These are phyloP conservation scores for Pezicula carpinea DNA, from an alignment of 2,329 filamentous ascomycete species.

Conservation along the genomic window DNA sequence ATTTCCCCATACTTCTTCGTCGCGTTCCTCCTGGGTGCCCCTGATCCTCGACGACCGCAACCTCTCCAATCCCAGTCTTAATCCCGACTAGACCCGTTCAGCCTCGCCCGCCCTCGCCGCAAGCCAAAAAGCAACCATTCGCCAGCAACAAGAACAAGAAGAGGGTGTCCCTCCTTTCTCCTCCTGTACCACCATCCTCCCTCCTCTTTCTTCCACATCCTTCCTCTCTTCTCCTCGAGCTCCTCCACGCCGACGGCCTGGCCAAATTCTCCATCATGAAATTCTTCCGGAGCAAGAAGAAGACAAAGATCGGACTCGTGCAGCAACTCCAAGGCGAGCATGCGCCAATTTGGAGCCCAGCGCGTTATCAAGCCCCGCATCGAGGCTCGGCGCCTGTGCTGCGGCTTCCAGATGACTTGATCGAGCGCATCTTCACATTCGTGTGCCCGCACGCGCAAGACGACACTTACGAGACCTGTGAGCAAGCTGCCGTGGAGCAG, in stretches of 20 bases:
- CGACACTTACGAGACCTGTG: constrained; percentile 74
- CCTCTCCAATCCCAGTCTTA: too few species aligned
- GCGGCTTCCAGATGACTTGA: constrained; percentile 56
- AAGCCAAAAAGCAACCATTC: too few species aligned
- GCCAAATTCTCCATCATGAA: constrained; percentile 23
- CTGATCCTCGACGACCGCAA: too few species aligned
- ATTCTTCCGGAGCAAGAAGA: constrained; percentile 21
- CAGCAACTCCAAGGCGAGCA: constrained; percentile 3
- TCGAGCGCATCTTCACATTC: constrained; percentile 72
- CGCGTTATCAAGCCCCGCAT: constrained; percentile 15
- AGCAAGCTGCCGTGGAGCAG: constrained; percentile 66
- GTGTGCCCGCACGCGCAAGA: constrained; percentile 82
- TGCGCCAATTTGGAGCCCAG: not conserved
- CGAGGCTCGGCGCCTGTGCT: constrained; percentile 6
- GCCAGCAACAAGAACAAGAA: too few species aligned
- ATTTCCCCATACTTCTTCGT: too few species aligned
- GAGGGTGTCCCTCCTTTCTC: too few species aligned
- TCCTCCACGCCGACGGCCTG: constrained; percentile 15
- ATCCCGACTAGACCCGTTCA: too few species aligned
- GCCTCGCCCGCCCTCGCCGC: too few species aligned
- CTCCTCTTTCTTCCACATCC: too few species aligned
- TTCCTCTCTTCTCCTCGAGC: not conserved
- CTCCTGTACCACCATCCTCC: not conserved
- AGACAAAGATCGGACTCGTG: constrained; percentile 5
- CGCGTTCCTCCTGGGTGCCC: too few species aligned